These are phyloP conservation scores for Ophiocordyceps camponoti-saundersi DNA, from an alignment of 2,329 filamentous ascomycete genomes.

Conservation along the genomic window DNA sequence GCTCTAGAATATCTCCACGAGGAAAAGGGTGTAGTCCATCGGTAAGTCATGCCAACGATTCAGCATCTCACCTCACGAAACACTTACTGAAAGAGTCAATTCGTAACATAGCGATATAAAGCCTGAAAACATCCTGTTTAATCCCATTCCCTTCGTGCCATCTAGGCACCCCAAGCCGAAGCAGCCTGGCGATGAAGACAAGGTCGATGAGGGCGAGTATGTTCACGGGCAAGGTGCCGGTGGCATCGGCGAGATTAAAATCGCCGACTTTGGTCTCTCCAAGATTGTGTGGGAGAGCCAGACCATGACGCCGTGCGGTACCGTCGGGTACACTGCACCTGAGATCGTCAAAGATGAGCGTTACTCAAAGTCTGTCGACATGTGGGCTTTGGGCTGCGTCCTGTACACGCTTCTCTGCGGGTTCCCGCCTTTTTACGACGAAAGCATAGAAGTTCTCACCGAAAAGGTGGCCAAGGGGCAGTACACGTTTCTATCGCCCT, in stretches of 20 bases:
- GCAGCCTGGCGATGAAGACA: slow-evolving; percentile 85
- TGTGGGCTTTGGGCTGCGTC: slow-evolving; percentile 97
- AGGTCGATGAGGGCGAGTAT: slow-evolving; percentile 92
- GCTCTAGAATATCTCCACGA: slow-evolving; percentile 90
- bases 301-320: slow-evolving; percentile 98
- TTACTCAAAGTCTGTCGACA: slow-evolving; percentile 97
- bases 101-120: slow-evolving; percentile 58
- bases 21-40: slow-evolving; percentile 87
- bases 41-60: slow-evolving; percentile 34
- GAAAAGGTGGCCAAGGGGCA: slow-evolving; percentile 95
- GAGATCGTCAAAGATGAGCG: slow-evolving; percentile 98
- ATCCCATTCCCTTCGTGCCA: slow-evolving; percentile 66
- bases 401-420: slow-evolving; percentile 93
- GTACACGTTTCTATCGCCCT: slow-evolving; percentile 93
- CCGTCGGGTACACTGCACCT: slow-evolving; percentile 91
- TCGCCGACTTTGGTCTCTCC: slow-evolving; percentile 92
- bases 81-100: neutral
- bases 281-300: slow-evolving; percentile 98
- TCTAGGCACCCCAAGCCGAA: slow-evolving; percentile 66
- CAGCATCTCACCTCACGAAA: neutral
- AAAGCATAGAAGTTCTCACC: slow-evolving; percentile 90
- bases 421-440: slow-evolving; percentile 96
- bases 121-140: slow-evolving; percentile 91
- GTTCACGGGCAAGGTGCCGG: slow-evolving; percentile 65
- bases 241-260: slow-evolving; percentile 89